A percentile compares a stretch with the other conserved stretches of the same genome.
Conservation (phyloP, 2,329 filamentous ascomycete species). For the Paramyrothecium roridum region DNA sequence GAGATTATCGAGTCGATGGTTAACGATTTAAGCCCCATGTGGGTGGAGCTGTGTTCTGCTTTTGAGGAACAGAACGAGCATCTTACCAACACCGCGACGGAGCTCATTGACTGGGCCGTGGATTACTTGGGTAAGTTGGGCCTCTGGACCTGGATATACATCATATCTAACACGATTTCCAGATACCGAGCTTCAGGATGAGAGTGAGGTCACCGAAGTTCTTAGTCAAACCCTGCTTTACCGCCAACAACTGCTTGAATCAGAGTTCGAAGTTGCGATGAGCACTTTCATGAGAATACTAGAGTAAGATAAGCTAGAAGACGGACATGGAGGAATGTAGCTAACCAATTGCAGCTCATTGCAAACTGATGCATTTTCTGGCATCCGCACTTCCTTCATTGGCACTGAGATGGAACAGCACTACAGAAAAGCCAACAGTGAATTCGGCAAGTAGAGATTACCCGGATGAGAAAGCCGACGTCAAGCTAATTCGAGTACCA, state of each 20-base stretch:
- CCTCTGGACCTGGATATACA: background rate
- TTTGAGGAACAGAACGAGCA: slow-evolving; percentile 1
- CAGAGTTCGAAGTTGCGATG: background rate
- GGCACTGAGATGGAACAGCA: slow-evolving; percentile 30
- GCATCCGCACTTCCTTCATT: slow-evolving; percentile 33
- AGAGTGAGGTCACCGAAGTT: background rate
- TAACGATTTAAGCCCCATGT: slow-evolving; percentile 25
- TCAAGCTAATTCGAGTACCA: slow-evolving; percentile 8
- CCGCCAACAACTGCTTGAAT: background rate
- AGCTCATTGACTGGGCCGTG: background rate
- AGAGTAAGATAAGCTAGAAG: slow-evolving; percentile 1
- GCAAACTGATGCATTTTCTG: slow-evolving; percentile 27
- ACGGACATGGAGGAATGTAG: background rate
- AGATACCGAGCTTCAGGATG: background rate
- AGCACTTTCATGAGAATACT: background rate
- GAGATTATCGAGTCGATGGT: slow-evolving; percentile 36
- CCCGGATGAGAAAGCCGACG: background rate
- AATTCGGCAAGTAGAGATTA: slow-evolving; percentile 23
- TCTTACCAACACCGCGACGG: background rate
- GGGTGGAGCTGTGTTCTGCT: slow-evolving; percentile 17
- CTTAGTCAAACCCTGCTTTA: background rate
- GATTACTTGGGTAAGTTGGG: background rate
- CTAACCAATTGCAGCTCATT: slow-evolving; percentile 20
- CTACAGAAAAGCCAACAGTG: slow-evolving; percentile 25
- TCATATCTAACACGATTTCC: background rate